These are phyloP conservation scores for Phaeosphaeriaceae sp. DNA, from an alignment of 2,329 filamentous ascomycete genomes.

Conservation along the genomic window DNA sequence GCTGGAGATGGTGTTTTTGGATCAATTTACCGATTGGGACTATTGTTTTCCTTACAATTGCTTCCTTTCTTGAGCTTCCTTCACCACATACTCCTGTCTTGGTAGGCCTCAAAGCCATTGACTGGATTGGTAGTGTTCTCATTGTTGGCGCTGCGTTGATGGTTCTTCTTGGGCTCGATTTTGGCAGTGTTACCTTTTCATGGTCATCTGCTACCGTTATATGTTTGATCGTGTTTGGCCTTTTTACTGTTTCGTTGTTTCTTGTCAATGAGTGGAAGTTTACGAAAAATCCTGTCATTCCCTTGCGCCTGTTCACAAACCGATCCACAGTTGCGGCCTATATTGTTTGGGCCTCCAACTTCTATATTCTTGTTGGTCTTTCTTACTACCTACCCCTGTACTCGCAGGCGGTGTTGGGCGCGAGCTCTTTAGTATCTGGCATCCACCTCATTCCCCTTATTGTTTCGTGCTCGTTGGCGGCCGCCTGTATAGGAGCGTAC, in stretches of 20 bases:
- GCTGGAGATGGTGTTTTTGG: conserved; percentile 64
- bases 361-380: conserved; percentile 53
- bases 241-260: conserved; percentile 58
- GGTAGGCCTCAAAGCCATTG: conserved; percentile 58
- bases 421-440: conserved; percentile 65
- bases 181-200: conserved; percentile 60
- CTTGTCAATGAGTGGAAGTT: conserved; percentile 68
- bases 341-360: no score
- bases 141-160: conserved; percentile 60
- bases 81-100: conserved; percentile 59
- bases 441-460: conserved; percentile 68
- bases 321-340: conserved; percentile 62
- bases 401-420: conserved; percentile 71
- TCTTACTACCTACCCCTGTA: conserved; percentile 76
- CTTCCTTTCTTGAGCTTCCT: conserved; percentile 62
- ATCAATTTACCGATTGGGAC: conserved; percentile 62
- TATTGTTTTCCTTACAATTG: conserved; percentile 55
- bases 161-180: conserved; percentile 61
- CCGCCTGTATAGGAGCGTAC: conserved; percentile 55
- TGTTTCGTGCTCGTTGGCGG: conserved; percentile 52
- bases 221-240: conserved; percentile 60
- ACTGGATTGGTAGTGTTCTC: conserved; percentile 61
- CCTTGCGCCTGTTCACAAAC: conserved; percentile 64
- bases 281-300: conserved; percentile 71
- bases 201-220: conserved; percentile 64